Evolutionary conservation across 345 rosid genomes (phyloP), one percentile per base, ranked within the genome.

Genomic region (Syzygium oleosum): DNA sequence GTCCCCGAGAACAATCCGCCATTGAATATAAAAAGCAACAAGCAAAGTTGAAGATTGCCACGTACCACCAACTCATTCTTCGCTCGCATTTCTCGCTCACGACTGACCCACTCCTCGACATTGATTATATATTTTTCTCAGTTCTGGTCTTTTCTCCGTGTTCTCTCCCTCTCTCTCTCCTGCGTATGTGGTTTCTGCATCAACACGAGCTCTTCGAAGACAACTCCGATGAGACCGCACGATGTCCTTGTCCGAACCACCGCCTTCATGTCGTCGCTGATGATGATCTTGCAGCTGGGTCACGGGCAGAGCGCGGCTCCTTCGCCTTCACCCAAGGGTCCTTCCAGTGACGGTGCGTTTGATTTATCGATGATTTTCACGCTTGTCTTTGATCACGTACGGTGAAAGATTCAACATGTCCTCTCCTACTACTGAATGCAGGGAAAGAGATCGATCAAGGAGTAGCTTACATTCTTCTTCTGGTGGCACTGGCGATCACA

Each of bases 371-470:
- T 34, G 80, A 19, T 34, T 73, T 73, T 73, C 80, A 2, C 6
- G 80, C 46, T 68, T 9, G 14, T 34, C 80, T 34, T 73, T 34
- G 80, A 73, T 34, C 1, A 11, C 14, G 14, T 0, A 0, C 0
- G 80, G 19, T 34, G 80, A 19, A 34, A 34, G 80, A 73, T 73
- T 34, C 46, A 34, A 73, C 80, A 34, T 9, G 25, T 34, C 49
- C 34, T 73, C 80, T 34, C 46, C 46, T 22, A 41, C 80, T 73
- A 34, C 43, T 15, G 43, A 65, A 16, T 86, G 84, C 90, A 90
- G 91, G 91, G 15, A 61, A 61, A 4, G 87, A 89, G 49, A 90
- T 90, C n/a, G 91, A 90, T 55, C 90, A 88, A 87, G 91, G 91
- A n/a, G 84, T 90, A 51, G 91, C 91, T 52, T 88, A 85, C 88